Base-by-base conservation (phyloP, 805 yeast species). In the Pichia nanzhaoensis region DNA sequence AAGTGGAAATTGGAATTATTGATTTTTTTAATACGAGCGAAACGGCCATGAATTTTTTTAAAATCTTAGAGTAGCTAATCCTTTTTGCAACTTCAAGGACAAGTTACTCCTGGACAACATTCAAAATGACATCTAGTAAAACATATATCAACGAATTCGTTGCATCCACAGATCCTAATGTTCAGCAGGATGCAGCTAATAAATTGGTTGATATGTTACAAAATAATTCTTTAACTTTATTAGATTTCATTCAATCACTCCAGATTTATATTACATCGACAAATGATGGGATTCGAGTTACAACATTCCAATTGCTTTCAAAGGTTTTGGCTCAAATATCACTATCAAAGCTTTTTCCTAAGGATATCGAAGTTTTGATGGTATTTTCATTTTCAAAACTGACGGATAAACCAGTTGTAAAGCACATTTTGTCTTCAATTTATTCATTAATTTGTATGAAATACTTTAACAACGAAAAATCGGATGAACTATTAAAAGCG, bases 321-420 rank as follows among this genome's bases (percentile, higher is more conserved):
- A 55, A 59, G 6, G 63, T 71, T 1, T 58, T 77, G 36, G 45
- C 41, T 0, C 41, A 48, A 0, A 16, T 73, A 3, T 55, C 60
- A 10, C 37, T 39, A 4, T 51, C 56, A 1, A 54, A 60, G 17
- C 55, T 65, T 8, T 55, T 55, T n/a, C 58, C 64, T 18, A 74
- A 72, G 38, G 84, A 78, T 52, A 63, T 76, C 8, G 55, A 61
- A 21, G 82, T 76, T 12, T 60, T 78, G 42, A 45, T 73, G 16
- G 71, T 74, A 5, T 91, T 91, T 60, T 74, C 78, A 45, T 48
- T 73, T 14, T 78, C 80, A 16, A 83, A 91, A 52, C 60, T 87
- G 19, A 84, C 79, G 12, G 96, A 89, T 55, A 68, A 71, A 14
- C 62, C 69, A 3, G 71, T 83, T 36, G 56, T 78, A 27, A 65